phyloP scores from a whole-genome alignment of 306 rosid genomes.

The Arachis hypogaea region DNA sequence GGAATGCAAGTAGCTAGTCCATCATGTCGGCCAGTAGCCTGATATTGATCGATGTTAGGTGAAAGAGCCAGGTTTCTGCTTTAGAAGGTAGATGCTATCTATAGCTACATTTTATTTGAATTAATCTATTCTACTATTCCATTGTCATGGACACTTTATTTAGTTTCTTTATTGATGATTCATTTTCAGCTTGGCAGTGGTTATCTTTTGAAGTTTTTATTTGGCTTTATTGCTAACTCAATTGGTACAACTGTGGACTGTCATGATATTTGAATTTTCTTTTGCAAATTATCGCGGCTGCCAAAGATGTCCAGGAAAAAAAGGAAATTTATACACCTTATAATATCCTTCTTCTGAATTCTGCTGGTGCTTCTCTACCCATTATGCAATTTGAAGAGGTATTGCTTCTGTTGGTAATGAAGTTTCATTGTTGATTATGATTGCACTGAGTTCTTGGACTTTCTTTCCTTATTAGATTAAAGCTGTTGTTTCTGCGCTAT shows the following conservation, averaged over 20 bases:
- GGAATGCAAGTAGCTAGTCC: constrained; percentile 20
- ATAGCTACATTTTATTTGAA: no score
- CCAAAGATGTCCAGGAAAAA: constrained; percentile 96
- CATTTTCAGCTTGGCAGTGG: no score
- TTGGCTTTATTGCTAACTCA: no score
- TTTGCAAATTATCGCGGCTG: constrained; percentile 90
- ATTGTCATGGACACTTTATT: no score
- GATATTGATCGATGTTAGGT: background rate
- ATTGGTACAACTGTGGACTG: no score
- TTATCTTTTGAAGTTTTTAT: no score
- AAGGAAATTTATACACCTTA: constrained; percentile 86
- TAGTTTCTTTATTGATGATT: no score
- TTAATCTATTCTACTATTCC: no score
- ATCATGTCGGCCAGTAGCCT: no score
- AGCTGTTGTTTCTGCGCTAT: constrained; percentile 80
- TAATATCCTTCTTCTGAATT: constrained; percentile 93
- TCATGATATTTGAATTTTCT: background rate
- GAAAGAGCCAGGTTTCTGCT: constrained; percentile 4
- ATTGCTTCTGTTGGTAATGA: constrained; percentile 27
- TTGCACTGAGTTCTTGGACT: constrained; percentile 36
- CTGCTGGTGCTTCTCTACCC: constrained; percentile 87
- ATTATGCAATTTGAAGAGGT: constrained; percentile 98
- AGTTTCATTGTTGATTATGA: constrained; percentile 26
- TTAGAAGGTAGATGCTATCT: constrained; percentile 5
- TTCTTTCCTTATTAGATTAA: constrained; percentile 61